Conservation (phyloP, 2,329 filamentous ascomycete genomes). For the Talaromyces piceae region DNA sequence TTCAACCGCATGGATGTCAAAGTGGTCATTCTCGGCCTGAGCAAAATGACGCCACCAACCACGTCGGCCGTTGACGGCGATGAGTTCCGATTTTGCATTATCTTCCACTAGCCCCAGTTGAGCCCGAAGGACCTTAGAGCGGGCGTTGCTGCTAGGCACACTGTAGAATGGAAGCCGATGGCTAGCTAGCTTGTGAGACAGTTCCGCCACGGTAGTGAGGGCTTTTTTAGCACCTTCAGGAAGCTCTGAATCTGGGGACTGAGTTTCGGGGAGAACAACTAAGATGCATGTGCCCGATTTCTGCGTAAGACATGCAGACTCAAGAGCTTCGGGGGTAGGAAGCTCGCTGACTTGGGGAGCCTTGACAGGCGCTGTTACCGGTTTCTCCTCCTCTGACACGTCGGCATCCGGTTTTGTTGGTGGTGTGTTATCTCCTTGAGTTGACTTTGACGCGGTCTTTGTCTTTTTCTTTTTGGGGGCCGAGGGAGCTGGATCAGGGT, state of each 20-base stretch:
- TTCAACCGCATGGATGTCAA: constrained; percentile 55
- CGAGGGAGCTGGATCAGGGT: constrained; percentile 61
- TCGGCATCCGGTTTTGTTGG: constrained; percentile 46
- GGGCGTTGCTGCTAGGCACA: constrained; percentile 57
- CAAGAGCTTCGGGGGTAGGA: constrained; percentile 55
- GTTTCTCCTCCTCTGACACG: constrained; percentile 24
- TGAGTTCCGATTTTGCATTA: constrained; percentile 54
- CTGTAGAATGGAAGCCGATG: constrained; percentile 71
- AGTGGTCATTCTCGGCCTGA: constrained; percentile 40
- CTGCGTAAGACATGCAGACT: constrained; percentile 62
- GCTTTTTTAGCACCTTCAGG: constrained; percentile 42
- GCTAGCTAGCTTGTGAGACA: constrained; percentile 67
- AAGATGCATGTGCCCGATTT: constrained; percentile 80
- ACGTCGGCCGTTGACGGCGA: constrained; percentile 78
- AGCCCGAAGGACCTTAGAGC: constrained; percentile 48
- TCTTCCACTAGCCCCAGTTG: constrained; percentile 53
- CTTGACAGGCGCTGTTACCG: constrained; percentile 46
- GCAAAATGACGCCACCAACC: constrained; percentile 77
- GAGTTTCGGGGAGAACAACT: constrained; percentile 55
- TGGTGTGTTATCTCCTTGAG: constrained; percentile 24
- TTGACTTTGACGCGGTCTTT: constrained; percentile 29
- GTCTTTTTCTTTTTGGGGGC: constrained; percentile 30
- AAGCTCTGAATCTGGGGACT: constrained; percentile 44
- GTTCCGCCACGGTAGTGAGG: constrained; percentile 59
- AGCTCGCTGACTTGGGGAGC: constrained; percentile 61